Evolutionary conservation across 306 rosid genomes (phyloP), one percentile per base, ranked within the genome.

Genomic region (Quercus rubra): DNA sequence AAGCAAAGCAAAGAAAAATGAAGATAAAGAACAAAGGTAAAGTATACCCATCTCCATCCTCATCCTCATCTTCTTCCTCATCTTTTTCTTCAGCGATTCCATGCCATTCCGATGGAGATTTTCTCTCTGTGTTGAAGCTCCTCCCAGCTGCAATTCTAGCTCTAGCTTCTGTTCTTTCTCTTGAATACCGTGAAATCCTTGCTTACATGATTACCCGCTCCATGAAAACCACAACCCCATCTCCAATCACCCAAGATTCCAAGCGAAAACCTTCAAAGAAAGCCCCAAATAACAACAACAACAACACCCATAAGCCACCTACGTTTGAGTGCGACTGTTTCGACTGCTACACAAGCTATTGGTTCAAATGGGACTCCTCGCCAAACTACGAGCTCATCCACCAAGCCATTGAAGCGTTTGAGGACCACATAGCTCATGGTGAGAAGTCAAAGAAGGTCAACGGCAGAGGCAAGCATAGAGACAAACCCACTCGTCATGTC

Each of bases 351-450:
- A 83, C 75, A 6, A 84, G 84, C 80, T 91, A 83, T 82, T 91
- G 95, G 92, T 58, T 76, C 80, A 78, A 88, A 7, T 91, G 95
- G 95, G 85, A 87, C 83, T 77, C 88, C 1, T 91, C 95, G 19
- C 83, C 92, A 0, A 85, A 89, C 77, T 89, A 89, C 25, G 80
- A 91, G 78, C 87, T 88, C 66, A 91, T 91, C 78, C 86, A 89
- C 71, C 88, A 85, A 15, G 91, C 80, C 71, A 91, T 91, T 10
- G 95, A 91, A 23, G 95, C 95, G 33, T 91, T 85, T 20, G 95
- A 91, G 54, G 95, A 87, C 73, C 85, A 85, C 51, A 17, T 87
- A 55, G 41, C 87, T 77, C 54, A 63, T 81, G 86, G 89, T 19
- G 89, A 90, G 77, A 82, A 62, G 52, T 67, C 89, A 17, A 74